Base-by-base conservation (phyloP, 2,329 filamentous ascomycete species). In the Penicillium fuscoglaucum region DNA sequence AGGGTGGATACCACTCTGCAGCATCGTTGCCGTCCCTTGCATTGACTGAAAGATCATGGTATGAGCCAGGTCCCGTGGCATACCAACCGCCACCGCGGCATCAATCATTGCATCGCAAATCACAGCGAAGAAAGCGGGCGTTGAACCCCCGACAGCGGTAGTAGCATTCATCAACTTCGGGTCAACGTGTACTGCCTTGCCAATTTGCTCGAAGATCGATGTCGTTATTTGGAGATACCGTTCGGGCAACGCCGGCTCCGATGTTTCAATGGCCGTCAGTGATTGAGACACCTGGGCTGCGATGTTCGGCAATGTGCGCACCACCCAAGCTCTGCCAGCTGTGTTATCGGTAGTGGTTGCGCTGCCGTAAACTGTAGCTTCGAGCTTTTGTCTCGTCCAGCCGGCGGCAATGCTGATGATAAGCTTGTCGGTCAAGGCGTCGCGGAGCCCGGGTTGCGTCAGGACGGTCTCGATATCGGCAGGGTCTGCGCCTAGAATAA, bases 11-110 rank as follows among this genome's bases (percentile, higher is more conserved):
- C 84, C 84, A 53, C 76, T 78, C 53, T 84, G 75, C 28, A 88
- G 78, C 72, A 89, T 72, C 0, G 78, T 82, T 8, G 84, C 81
- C 0, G 84, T 84, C 3, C 85, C 85, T 59, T 80, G 76, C 80
- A 87, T 84, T 0, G 82, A 83, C 75, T 88, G 85, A 7, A 84
- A 82, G 53, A 84, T 83, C 84, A 87, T 87, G 7, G 81, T 67
- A 64, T 86, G 82, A 2, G 85, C 84, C 66, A 87, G 80, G 3
- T 82, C 81, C 19, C 84, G 71, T 1, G 84, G 84, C 19, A 88
- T 66, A 1, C 85, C 85, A 78, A 87, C 86, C 0, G 85, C 84
- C 2, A 87, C 84, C 2, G 80, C 85, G 0, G 84, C 85, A 66
- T 87, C 84, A 2, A 84, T 82, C 58, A 87, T 76, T 0, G 82